These are phyloP conservation scores for Brasenia schreberi DNA, from an alignment of 164 flowering plant genomes.

Conservation along the genomic window DNA sequence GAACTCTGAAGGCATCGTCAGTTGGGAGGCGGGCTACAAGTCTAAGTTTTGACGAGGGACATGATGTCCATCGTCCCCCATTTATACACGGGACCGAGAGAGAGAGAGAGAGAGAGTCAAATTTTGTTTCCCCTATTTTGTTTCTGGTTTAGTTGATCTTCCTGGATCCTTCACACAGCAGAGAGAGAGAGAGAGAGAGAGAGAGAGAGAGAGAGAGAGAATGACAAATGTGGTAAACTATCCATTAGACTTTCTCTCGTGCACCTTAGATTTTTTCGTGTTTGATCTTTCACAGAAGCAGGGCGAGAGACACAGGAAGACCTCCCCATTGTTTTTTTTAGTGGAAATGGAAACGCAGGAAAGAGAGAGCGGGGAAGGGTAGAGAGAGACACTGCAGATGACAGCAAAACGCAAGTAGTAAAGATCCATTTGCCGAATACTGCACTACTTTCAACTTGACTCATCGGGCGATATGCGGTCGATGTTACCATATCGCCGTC, in stretches of 20 bases:
- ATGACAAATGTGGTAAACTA: no score
- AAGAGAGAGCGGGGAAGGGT: neutral
- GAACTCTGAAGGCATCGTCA: neutral
- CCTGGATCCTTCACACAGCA: neutral
- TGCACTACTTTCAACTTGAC: no score
- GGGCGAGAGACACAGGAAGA: neutral
- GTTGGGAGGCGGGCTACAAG: neutral
- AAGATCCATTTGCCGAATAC: neutral
- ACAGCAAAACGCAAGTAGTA: neutral
- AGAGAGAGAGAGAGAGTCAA: neutral
- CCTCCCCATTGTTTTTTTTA: neutral
- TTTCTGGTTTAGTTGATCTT: neutral
- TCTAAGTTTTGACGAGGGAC: neutral
- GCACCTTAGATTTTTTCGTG: neutral
- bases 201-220: neutral
- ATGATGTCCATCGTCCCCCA: neutral
- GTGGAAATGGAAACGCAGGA: neutral
- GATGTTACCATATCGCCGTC: no score
- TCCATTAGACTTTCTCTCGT: neutral
- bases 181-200: neutral
- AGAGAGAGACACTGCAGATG: neutral
- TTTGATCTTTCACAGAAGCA: neutral
- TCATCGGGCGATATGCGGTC: no score
- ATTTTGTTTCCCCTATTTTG: no score
- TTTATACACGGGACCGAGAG: neutral